Evolutionary conservation across 2,329 filamentous ascomycete genomes (phyloP), one percentile per base, ranked within the genome.

Genomic region (Penicillium aurantiogriseum): DNA sequence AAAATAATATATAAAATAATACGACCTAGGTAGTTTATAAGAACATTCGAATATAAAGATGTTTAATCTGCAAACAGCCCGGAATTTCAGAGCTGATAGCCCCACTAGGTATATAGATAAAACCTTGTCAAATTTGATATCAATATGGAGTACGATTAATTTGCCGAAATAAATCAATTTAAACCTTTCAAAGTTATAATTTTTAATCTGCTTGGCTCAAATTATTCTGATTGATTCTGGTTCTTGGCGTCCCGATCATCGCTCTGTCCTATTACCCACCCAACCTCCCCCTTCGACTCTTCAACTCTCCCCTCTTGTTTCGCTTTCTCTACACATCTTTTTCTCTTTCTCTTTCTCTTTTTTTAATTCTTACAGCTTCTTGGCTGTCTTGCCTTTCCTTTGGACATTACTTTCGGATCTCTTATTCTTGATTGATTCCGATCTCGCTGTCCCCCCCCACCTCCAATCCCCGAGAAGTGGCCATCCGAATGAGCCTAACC

Each of bases 231-330:
- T 31, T 31, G 31, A 33, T 33, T 33, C 51, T 53, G 57, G 38
- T 54, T 49, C 58, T 60, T 56, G 61, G 58, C 63, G 60, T 65
- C 63, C 63, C 56, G 60, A 63, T 63, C 58, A 57, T 63, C 63
- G 58, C 58, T 59, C 57, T 65, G 51, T 61, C 62, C 55, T 62
- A 59, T 59, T 57, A 52, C 29, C 33, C 51, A 56, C 58, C 52
- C 56, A 56, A 56, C 54, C 56, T 56, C 58, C 35, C 38, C 58
- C 51, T 47, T 47, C 45, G 15, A 47, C 45, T 36, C 55, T 55
- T 56, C 50, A 51, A 51, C 39, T 47, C 40, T 57, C 54, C 53
- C 56, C 58, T 56, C 42, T 53, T 58, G 53, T 46, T 44, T 61
- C 45, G 51, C 33, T 50, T 47, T 54, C 53, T 47, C 15, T 31